Conservation (phyloP, 768 basidiomycete genomes). For the Lyophyllum decastes region DNA sequence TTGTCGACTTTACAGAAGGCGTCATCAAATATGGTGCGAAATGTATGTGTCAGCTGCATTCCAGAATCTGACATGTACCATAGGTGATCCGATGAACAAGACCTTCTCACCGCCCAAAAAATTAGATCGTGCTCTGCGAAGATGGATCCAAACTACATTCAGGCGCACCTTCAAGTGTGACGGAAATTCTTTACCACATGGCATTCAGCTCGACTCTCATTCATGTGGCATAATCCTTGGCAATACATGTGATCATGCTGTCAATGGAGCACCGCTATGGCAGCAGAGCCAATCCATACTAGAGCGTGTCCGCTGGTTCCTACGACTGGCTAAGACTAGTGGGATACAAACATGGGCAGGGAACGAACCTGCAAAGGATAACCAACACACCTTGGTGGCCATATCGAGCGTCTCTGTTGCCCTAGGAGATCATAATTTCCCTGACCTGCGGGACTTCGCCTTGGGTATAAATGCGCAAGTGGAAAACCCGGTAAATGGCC, state of each 20-base stretch:
- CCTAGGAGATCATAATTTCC: too few species aligned
- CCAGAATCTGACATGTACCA: too few species aligned
- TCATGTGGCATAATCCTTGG: background rate
- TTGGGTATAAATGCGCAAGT: too few species aligned
- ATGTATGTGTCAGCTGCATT: too few species aligned
- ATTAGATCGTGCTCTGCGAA: background rate
- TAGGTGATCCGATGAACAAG: background rate
- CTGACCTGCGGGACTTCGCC: too few species aligned
- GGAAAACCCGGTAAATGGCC: too few species aligned
- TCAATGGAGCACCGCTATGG: background rate
- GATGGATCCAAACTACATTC: background rate
- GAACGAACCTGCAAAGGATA: too few species aligned
- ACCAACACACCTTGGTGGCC: too few species aligned
- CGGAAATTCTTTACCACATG: background rate
- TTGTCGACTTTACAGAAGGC: slow-evolving; percentile 20
- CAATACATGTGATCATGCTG: background rate
- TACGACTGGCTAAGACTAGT: background rate
- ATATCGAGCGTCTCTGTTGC: too few species aligned
- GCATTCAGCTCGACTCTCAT: background rate
- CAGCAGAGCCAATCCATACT: background rate
- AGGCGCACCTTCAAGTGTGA: background rate
- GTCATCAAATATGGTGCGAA: too few species aligned
- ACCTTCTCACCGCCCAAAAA: background rate
- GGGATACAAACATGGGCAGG: too few species aligned
- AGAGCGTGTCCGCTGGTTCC: background rate